Evolutionary conservation across 1,139 yeast genomes (phyloP).

Genomic region (Taphrina populina): DNA sequence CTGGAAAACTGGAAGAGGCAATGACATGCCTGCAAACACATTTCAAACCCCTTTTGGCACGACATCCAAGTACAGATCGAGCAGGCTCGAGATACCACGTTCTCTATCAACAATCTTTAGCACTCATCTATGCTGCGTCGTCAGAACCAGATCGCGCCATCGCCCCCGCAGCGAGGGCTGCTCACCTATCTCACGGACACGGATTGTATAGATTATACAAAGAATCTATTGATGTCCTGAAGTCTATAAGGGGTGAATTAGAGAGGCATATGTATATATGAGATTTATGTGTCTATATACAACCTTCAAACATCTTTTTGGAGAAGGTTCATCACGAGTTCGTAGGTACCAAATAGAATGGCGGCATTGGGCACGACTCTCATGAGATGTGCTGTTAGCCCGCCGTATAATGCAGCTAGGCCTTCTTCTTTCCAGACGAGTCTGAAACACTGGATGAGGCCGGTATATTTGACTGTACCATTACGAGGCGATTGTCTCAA

Average conservation of each 20-base stretch:
- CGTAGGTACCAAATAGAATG: slow-evolving; percentile 99
- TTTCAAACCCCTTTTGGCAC: background rate
- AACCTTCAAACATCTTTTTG: background rate
- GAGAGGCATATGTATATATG: background rate
- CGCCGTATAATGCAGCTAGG: slow-evolving; percentile 89
- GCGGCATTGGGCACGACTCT: slow-evolving; percentile 97
- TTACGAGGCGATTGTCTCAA: slow-evolving; percentile 91
- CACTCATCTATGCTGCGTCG: slow-evolving; percentile 8
- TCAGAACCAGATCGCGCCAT: slow-evolving; percentile 29
- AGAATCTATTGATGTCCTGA: slow-evolving; percentile 2
- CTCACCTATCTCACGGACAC: background rate
- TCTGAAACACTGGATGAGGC: slow-evolving; percentile 80
- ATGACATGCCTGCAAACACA: background rate
- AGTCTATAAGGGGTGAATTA: background rate
- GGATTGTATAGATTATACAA: background rate
- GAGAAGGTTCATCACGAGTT: slow-evolving; percentile 53
- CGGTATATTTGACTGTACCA: slow-evolving; percentile 84
- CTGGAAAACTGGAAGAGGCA: background rate
- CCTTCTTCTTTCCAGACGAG: slow-evolving; percentile 89
- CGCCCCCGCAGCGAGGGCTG: background rate
- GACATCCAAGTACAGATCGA: background rate
- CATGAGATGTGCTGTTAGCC: slow-evolving; percentile 91
- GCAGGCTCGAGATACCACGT: background rate
- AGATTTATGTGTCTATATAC: background rate
- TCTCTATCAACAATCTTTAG: background rate